Base-by-base conservation (phyloP, 2,329 filamentous ascomycete genomes). In the Grosmannia huntii region DNA sequence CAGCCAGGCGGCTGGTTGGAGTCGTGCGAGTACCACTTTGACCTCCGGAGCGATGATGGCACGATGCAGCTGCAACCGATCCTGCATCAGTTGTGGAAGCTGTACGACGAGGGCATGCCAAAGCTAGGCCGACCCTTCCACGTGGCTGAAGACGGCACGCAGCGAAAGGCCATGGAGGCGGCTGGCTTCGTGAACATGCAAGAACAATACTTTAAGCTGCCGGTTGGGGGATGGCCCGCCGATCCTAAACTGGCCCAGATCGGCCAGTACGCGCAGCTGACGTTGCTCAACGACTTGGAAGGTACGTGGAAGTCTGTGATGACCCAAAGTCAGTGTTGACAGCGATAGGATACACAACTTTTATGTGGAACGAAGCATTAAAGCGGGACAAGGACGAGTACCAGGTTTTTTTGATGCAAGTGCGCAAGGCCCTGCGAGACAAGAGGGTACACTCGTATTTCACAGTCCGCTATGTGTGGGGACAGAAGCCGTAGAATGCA, bases 1-100 rank as follows among this genome's bases (percentile, higher is more conserved):
- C 71, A 68, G 53, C 69, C 71, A 0, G 77, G 77, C 19, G 77
- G 76, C 33, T 81, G 75, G 75, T 67, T 80, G 25, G 76, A 79
- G 33, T 54, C 52, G 5, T 38, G 10, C 33, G 52, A 54, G n/a
- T 41, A 6, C 12, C 19, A 54, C 11, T 2, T 25, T 12, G 11
- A 16, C 12, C 4, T 54, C 52, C 11, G 2, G 31, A 41, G 52
- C 52, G 52, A 54, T 21, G 52, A 54, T 21, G 52, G 21, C 11
- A 41, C 52, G 14, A 16, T 4, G 12, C 16, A 38, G 14, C 36
- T 38, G 14, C 12, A 14, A 16, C 36, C 36, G 14, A 16, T 5
- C 36, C 36, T 38, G 14, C 4, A 4, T 14, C 12, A 16, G 14
- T 38, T 38, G 16, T 38, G 36, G 36, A 16, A 16, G 12, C 36